Percentiles rank a stretch among this genome's conserved stretches.
These are phyloP conservation scores for Aquilaria sinensis DNA, from an alignment of 345 rosid species.

Conservation along the genomic window DNA sequence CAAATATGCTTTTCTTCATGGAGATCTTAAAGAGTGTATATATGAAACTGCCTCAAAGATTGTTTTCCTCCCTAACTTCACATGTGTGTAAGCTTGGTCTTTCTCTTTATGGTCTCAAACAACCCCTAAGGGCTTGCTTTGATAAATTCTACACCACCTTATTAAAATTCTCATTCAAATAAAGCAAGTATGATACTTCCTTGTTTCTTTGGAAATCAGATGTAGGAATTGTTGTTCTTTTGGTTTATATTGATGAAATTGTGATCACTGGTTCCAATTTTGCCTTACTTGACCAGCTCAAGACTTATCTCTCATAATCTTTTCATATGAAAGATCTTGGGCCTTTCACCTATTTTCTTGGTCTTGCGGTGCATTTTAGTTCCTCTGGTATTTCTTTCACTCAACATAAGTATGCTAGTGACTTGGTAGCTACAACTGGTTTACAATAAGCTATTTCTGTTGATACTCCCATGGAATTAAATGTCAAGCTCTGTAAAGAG, in stretches of 20 bases:
- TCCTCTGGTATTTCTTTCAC: not conserved
- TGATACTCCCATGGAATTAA: not conserved
- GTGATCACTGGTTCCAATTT: not conserved
- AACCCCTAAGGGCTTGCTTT: not conserved
- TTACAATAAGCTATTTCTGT: slow-evolving; percentile 1
- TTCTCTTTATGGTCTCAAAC: slow-evolving; percentile 3
- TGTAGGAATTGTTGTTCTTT: not conserved
- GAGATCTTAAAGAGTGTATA: not conserved
- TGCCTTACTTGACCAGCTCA: not conserved
- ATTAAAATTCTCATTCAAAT: not conserved
- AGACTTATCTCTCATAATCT: not conserved
- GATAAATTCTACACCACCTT: not conserved
- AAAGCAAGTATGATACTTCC: slow-evolving; percentile 1
- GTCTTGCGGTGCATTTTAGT: not conserved
- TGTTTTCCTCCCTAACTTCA: not conserved
- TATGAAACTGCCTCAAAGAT: not conserved
- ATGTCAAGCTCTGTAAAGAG: not conserved
- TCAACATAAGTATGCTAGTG: not conserved
- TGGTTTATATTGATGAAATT: not conserved
- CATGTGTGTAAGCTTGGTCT: not conserved
- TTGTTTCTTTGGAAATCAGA: not conserved
- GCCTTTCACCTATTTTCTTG: not conserved
- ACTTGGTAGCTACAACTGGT: not conserved
- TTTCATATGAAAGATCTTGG: slow-evolving; percentile 10
- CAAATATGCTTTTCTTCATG: slow-evolving; percentile 2